Percentiles rank a stretch among this genome's conserved stretches.
phyloP scores from a whole-genome alignment of 2,329 filamentous ascomycete genomes.

The Aureobasidium sp. region DNA sequence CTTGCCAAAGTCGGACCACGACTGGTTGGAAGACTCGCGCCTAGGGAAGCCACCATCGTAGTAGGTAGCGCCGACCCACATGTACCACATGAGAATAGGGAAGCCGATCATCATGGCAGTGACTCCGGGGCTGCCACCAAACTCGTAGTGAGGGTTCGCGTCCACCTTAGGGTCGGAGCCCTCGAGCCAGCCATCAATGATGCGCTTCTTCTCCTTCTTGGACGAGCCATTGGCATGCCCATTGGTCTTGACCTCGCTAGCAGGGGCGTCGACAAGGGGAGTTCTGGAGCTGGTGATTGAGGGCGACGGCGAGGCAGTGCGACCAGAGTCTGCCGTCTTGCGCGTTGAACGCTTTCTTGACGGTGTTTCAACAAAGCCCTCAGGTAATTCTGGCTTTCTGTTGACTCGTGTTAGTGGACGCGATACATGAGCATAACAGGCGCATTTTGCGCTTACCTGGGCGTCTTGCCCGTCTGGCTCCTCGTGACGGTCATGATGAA shows the following conservation, averaged over 20 bases:
- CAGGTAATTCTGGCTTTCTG: slow-evolving; percentile 35
- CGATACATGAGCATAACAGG: slow-evolving; percentile 9
- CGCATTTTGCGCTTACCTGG: slow-evolving; percentile 32
- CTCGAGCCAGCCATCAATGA: slow-evolving; percentile 33
- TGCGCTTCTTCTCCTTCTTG: slow-evolving; percentile 26
- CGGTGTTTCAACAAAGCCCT: slow-evolving; percentile 44
- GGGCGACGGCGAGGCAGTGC: slow-evolving; percentile 32
- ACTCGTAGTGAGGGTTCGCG: slow-evolving; percentile 58
- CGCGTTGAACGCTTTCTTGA: slow-evolving; percentile 36
- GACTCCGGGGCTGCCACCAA: slow-evolving; percentile 79
- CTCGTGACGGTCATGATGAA: slow-evolving; percentile 33
- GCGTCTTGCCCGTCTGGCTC: slow-evolving; percentile 43
- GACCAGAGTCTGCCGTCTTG: slow-evolving; percentile 31
- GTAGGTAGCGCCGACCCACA: slow-evolving; percentile 95
- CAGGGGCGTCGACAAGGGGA: slow-evolving; percentile 18
- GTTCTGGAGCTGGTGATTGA: slow-evolving; percentile 16
- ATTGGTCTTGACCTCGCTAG: slow-evolving; percentile 18
- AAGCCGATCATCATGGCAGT: slow-evolving; percentile 84
- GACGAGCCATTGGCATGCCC: slow-evolving; percentile 29
- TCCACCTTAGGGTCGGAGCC: slow-evolving; percentile 36
- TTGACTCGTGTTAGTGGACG: slow-evolving; percentile 4
- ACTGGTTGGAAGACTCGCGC: slow-evolving; percentile 49
- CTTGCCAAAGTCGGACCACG: slow-evolving; percentile 60
- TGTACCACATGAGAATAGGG: slow-evolving; percentile 96
- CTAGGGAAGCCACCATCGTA: slow-evolving; percentile 76